These are phyloP conservation scores for Coemansia furcata DNA, from an alignment of 192 early-diverging fungal genomes.

Conservation along the genomic window DNA sequence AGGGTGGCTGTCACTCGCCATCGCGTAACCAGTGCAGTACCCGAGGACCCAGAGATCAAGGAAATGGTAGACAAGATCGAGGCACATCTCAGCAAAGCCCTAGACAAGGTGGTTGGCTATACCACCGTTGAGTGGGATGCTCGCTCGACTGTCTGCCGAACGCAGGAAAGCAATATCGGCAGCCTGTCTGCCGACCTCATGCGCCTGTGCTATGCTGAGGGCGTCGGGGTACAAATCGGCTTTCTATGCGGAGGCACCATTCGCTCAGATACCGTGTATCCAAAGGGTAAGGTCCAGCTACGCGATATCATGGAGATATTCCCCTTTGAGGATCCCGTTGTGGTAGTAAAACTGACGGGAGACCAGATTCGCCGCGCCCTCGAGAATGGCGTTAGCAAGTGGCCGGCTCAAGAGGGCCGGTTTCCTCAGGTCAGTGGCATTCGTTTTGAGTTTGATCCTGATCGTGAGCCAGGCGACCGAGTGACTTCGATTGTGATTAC, in stretches of 20 bases:
- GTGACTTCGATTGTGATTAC: slow-evolving; percentile 51
- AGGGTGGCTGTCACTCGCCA: slow-evolving; percentile 45
- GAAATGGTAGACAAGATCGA: slow-evolving; percentile 52
- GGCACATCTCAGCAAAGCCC: slow-evolving; percentile 48
- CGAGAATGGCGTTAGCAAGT: slow-evolving; percentile 65
- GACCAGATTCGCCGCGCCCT: slow-evolving; percentile 61
- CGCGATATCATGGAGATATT: slow-evolving; percentile 66
- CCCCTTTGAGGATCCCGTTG: slow-evolving; percentile 67
- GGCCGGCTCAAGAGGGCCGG: slow-evolving; percentile 66
- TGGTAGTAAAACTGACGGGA: slow-evolving; percentile 63
- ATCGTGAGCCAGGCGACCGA: slow-evolving; percentile 49
- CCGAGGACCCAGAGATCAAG: slow-evolving; percentile 44
- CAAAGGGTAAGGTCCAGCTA: slow-evolving; percentile 56
- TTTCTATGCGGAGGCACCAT: slow-evolving; percentile 65
- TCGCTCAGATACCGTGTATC: slow-evolving; percentile 59
- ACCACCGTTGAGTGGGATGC: slow-evolving; percentile 58
- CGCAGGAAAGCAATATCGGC: slow-evolving; percentile 62
- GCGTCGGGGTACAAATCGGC: slow-evolving; percentile 40
- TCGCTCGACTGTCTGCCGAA: slow-evolving; percentile 56
- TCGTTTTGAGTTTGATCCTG: slow-evolving; percentile 59
- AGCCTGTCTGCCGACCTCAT: slow-evolving; percentile 64
- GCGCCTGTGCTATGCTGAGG: slow-evolving; percentile 51
- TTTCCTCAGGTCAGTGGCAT: slow-evolving; percentile 69
- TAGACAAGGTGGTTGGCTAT: slow-evolving; percentile 57
- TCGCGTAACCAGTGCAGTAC: slow-evolving; percentile 39